Evolutionary conservation across 352 stramenopile species (phyloP).

Genomic region (Phytophthora boehmeriae): DNA sequence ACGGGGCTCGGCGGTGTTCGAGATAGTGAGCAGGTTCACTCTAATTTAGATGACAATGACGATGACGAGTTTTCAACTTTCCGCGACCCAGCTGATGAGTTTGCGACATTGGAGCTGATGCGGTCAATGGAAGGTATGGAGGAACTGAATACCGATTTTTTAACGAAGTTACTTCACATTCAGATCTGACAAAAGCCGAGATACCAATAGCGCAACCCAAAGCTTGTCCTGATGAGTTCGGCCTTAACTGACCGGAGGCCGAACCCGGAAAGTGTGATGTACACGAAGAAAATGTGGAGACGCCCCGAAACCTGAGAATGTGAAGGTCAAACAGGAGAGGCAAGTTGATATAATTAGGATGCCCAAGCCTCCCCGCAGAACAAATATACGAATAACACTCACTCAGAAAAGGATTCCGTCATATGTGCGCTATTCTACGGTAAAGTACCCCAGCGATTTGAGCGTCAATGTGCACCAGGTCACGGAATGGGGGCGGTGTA

Average conservation of each 20-base stretch:
- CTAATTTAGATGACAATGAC: neutral
- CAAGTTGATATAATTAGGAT: constrained; percentile 17
- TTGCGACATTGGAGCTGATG: constrained; percentile 7
- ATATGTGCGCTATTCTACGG: neutral
- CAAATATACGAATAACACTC: neutral
- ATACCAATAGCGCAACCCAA: no score
- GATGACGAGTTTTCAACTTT: neutral
- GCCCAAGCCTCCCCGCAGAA: constrained; percentile 3
- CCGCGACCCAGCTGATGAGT: constrained; percentile 5
- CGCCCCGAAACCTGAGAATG: no score
- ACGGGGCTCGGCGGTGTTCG: neutral
- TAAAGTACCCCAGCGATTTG: constrained; percentile 15
- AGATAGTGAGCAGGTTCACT: neutral
- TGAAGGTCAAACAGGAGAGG: neutral
- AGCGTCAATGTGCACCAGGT: constrained; percentile 10
- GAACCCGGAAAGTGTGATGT: no score
- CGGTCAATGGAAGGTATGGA: neutral
- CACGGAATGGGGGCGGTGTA: neutral
- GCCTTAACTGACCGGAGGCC: no score
- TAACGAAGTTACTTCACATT: no score
- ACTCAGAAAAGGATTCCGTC: constrained; percentile 10
- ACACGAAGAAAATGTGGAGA: no score
- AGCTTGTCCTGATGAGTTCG: no score
- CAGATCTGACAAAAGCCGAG: no score
- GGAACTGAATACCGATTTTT: no score